Conservation (phyloP, 2,329 filamentous ascomycete species). For the Apiospora arundinis region DNA sequence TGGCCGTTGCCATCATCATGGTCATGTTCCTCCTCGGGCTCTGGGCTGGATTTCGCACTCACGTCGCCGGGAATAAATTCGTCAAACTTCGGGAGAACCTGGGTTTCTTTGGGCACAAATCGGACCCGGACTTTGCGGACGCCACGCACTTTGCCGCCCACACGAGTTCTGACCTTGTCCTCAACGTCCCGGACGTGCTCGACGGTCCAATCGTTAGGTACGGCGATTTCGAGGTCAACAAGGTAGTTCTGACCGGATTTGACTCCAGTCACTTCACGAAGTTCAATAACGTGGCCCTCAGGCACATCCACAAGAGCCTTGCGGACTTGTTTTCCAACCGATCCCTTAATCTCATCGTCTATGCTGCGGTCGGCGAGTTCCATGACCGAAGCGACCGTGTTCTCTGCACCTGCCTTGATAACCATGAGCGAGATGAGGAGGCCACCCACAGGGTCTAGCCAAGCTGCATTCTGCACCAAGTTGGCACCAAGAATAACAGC, state of each 20-base stretch:
- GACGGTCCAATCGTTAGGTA: conserved; percentile 79
- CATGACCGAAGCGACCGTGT: conserved; percentile 80
- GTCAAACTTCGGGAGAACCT: conserved; percentile 67
- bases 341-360: conserved; percentile 80
- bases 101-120: conserved; percentile 75
- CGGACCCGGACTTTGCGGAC: conserved; percentile 83
- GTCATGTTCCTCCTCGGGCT: conserved; percentile 60
- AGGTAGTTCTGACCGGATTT: conserved; percentile 98
- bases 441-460: conserved; percentile 94
- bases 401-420: conserved; percentile 85
- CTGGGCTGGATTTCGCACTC: conserved; percentile 61
- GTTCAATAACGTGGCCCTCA: conserved; percentile 65
- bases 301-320: conserved; percentile 63
- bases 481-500: conserved; percentile 90
- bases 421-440: conserved; percentile 93
- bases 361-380: conserved; percentile 92
- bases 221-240: conserved; percentile 85
- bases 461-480: conserved; percentile 81
- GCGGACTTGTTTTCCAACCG: conserved; percentile 70
- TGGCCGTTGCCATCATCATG: conserved; percentile 48
- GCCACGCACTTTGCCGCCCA: conserved; percentile 81
- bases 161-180: conserved; percentile 70
- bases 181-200: conserved; percentile 75
- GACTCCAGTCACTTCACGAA: conserved; percentile 83
- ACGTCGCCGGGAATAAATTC: conserved; percentile 77